These are phyloP conservation scores for Pichia nanzhaoensis DNA, from an alignment of 805 yeast species.

Conservation along the genomic window DNA sequence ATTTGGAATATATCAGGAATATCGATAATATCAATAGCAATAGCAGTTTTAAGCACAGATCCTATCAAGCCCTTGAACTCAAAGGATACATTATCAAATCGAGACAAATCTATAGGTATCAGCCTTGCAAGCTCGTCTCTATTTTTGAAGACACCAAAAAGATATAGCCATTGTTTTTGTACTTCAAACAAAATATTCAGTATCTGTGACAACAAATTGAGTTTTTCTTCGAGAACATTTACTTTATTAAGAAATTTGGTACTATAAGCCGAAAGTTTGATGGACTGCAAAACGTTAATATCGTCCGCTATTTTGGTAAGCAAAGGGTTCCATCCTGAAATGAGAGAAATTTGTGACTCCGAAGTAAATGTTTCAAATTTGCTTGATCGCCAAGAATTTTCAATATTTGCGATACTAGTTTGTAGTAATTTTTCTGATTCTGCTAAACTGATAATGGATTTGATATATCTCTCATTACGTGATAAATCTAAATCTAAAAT, in stretches of 20 bases:
- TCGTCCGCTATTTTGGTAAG: slow-evolving; percentile 56
- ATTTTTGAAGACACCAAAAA: slow-evolving; percentile 68
- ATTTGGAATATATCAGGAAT: slow-evolving; percentile 42
- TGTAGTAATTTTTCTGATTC: slow-evolving; percentile 66
- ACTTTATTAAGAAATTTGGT: slow-evolving; percentile 54
- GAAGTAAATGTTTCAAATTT: slow-evolving; percentile 49
- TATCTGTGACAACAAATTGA: slow-evolving; percentile 45
- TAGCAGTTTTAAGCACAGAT: slow-evolving; percentile 39
- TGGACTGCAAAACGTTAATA: slow-evolving; percentile 54
- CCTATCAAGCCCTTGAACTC: slow-evolving; percentile 53
- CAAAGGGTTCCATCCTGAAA: slow-evolving; percentile 61
- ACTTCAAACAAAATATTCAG: slow-evolving; percentile 74
- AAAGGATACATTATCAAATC: slow-evolving; percentile 56
- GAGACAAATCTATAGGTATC: slow-evolving; percentile 60
- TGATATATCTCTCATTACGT: slow-evolving; percentile 40
- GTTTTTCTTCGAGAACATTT: slow-evolving; percentile 44
- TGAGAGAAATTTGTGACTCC: slow-evolving; percentile 44
- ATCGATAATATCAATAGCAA: slow-evolving; percentile 49
- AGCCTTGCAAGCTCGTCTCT: slow-evolving; percentile 53
- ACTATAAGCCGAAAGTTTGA: slow-evolving; percentile 63
- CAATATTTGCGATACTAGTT: slow-evolving; percentile 44
- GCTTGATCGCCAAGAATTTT: slow-evolving; percentile 47
- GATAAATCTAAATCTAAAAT: slow-evolving; percentile 52
- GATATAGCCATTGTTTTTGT: slow-evolving; percentile 83
- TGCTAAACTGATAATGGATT: slow-evolving; percentile 52